A percentile compares a stretch with the other conserved stretches of the same genome.
Evolutionary conservation across 2,329 filamentous ascomycete genomes (phyloP).

Genomic region (Aspergillus quadrilineatus): DNA sequence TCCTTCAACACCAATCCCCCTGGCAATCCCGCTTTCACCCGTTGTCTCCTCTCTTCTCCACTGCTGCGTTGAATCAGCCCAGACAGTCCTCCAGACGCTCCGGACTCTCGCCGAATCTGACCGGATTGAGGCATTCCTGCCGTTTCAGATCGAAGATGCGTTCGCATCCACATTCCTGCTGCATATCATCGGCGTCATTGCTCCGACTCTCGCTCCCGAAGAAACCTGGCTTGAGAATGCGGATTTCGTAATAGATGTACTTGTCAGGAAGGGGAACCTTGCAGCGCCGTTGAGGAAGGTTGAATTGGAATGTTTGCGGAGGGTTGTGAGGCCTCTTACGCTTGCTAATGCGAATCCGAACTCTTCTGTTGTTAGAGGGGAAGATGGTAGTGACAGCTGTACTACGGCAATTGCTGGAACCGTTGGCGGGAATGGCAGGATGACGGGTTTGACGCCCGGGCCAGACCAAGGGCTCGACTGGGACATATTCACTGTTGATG

Average conservation of each 20-base stretch:
- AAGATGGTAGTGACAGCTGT: no score
- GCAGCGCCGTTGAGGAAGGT: constrained; percentile 40
- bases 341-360: neutral
- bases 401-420: no score
- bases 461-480: constrained; percentile 32
- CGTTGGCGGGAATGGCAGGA: constrained; percentile 14
- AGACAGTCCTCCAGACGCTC: neutral
- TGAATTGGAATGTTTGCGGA: constrained; percentile 25
- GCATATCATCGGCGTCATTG: constrained; percentile 33
- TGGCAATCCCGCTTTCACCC: constrained; percentile 24
- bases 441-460: neutral
- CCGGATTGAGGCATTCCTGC: constrained; percentile 36
- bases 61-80: constrained; percentile 4
- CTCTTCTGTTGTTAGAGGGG: neutral
- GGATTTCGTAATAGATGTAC: constrained; percentile 37
- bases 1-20: constrained; percentile 5
- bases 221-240: constrained; percentile 40
- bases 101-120: neutral
- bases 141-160: constrained; percentile 45
- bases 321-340: neutral
- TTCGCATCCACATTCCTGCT: constrained; percentile 45
- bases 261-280: constrained; percentile 40
- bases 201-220: constrained; percentile 37
- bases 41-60: constrained; percentile 27
- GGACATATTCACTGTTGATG: constrained; percentile 25